Conservation (phyloP, 257 asterid genomes). For the Solanum raphanifolium region DNA sequence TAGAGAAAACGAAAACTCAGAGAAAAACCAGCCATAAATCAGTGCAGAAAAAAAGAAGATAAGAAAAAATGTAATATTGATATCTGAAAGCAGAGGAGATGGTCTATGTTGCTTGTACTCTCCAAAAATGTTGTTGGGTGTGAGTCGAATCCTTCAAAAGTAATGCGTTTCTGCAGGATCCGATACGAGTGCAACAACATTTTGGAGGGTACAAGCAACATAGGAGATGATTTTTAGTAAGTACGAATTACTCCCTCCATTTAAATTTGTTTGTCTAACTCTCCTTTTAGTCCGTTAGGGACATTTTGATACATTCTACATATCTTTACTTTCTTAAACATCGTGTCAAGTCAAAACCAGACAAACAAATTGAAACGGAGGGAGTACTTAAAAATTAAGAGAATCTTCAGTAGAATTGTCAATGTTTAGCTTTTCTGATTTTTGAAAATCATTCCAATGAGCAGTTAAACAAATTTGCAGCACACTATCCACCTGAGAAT, state of each 20-base stretch:
- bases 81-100: background rate
- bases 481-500: slow-evolving; percentile 42
- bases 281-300: background rate
- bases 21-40: background rate
- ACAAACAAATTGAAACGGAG: background rate
- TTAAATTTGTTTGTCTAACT: background rate
- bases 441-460: background rate
- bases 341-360: background rate
- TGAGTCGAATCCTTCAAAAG: background rate
- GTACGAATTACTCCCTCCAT: background rate
- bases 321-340: background rate
- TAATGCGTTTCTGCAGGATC: background rate
- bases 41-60: background rate
- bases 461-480: background rate
- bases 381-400: background rate
- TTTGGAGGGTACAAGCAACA: background rate
- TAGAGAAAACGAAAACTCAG: background rate
- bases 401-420: background rate
- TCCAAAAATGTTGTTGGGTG: background rate
- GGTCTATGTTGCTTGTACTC: background rate
- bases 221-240: background rate
- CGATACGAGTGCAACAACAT: background rate
- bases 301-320: background rate
- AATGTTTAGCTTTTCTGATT: background rate
- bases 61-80: background rate